Base-by-base conservation (phyloP, 1,284 basidiomycete species). In the Pseudozyma sp. region DNA sequence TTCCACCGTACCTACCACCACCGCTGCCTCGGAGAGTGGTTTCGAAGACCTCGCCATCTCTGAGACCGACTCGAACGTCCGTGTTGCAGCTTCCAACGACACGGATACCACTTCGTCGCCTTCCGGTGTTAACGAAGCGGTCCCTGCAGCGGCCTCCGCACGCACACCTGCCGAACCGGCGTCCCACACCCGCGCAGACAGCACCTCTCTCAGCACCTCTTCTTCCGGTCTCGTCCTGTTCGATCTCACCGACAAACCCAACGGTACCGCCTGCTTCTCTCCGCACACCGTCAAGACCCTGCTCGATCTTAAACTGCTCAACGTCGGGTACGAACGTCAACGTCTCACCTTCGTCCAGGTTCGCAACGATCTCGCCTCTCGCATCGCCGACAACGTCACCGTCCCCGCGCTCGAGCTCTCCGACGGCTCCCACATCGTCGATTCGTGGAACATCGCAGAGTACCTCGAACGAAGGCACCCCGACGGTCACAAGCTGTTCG, bases 251-350 rank as follows among this genome's bases (percentile, higher is more conserved):
- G 57, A 64, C 60, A 51, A 66, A 19, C 57, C 56, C 13, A 62
- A 60, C 4, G 65, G 64, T 1, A 57, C 37, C 5, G 54, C 51
- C 17, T 60, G 54, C 54, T 79, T 79, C 45, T 72, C 68, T 1
- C 67, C 77, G 10, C 78, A 80, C 51, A 79, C 65, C 33, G 47
- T 80, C 54, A 80, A 79, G 43, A 77, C 79, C 13, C 48, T 80
- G 19, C 57, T 80, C 33, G 79, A 75, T 42, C 61, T 80, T 43
- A 77, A 77, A 48, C 55, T 80, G 29, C 71, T 80, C 49, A 64
- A 64, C 17, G 49, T 80, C 33, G 75, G 77, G 33, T 79, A 80
- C 55, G 75, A 77, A n/a, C 66, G 75, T 39, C 68, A 80, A 31
- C 62, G 77, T 6, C 60, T 79, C 16, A 73, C 75, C 13, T 80